These are phyloP conservation scores for Styphnolobium japonicum DNA, from an alignment of 306 rosid genomes.

Conservation along the genomic window DNA sequence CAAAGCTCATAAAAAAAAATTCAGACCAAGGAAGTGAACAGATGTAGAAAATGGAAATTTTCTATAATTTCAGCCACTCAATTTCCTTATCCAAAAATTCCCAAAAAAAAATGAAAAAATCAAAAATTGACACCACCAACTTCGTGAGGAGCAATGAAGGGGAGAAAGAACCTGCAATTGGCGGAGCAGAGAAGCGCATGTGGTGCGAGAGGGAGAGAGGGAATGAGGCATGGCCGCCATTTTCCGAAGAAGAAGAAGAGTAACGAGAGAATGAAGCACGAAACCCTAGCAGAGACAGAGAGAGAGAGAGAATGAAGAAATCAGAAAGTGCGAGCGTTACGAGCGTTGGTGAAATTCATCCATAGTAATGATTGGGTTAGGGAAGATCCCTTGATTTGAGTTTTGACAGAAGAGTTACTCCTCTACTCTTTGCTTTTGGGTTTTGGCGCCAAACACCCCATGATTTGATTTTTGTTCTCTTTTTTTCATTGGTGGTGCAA, in stretches of 20 bases:
- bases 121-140: neutral
- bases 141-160: neutral
- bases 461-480: neutral
- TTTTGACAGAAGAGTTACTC: slow-evolving; percentile 5
- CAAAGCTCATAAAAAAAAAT: neutral
- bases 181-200: slow-evolving; percentile 88
- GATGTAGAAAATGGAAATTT: neutral
- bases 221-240: slow-evolving; percentile 48
- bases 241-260: slow-evolving; percentile 1
- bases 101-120: neutral
- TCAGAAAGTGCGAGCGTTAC: slow-evolving; percentile 25
- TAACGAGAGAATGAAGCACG: neutral
- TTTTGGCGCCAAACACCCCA: slow-evolving; percentile 60
- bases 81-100: neutral
- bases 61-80: neutral
- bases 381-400: slow-evolving; percentile 31
- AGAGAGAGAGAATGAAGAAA: neutral
- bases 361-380: neutral
- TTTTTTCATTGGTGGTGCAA: too few relatives aligned
- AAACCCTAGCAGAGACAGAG: slow-evolving; percentile 24
- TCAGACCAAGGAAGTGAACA: neutral
- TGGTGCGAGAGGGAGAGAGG: slow-evolving; percentile 76
- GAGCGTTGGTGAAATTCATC: neutral
- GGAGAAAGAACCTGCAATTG: slow-evolving; percentile 69
- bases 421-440: neutral